Evolutionary conservation across 2,329 filamentous ascomycete genomes (phyloP).

Genomic region (Talaromyces sp.): DNA sequence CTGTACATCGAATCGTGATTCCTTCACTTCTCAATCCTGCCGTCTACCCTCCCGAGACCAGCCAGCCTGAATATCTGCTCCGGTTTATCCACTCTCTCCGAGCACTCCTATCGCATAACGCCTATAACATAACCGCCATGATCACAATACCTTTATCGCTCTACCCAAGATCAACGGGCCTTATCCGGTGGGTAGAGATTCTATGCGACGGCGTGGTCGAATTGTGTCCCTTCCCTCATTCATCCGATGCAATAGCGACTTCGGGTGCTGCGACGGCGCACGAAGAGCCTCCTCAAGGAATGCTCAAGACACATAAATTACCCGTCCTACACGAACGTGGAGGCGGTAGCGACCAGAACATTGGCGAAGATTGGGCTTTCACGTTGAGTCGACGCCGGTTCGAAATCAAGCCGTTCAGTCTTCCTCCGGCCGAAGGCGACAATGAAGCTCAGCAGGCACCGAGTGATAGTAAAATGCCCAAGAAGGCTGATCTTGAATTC

Average conservation of each 20-base stretch:
- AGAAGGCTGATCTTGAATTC: conserved; percentile 73
- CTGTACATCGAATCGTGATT: conserved; percentile 78
- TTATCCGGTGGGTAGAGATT: conserved; percentile 82
- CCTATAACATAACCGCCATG: conserved; percentile 66
- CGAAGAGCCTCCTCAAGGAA: conserved; percentile 79
- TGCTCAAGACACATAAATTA: conserved; percentile 78
- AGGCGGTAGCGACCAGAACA: conserved; percentile 68
- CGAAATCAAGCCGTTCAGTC: conserved; percentile 80
- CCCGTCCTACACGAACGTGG: conserved; percentile 87
- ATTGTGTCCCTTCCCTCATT: conserved; percentile 70
- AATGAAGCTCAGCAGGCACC: conserved; percentile 57
- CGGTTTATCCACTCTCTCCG: conserved; percentile 79
- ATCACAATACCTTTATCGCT: conserved; percentile 77
- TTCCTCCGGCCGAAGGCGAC: conserved; percentile 82
- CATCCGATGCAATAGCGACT: conserved; percentile 51
- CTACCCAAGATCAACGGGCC: conserved; percentile 70
- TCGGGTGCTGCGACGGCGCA: conserved; percentile 56
- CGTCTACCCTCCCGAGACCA: conserved; percentile 68
- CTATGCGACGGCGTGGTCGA: conserved; percentile 84
- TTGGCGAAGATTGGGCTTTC: conserved; percentile 86
- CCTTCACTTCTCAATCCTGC: conserved; percentile 84
- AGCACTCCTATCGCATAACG: conserved; percentile 68
- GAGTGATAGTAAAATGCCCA: conserved; percentile 47
- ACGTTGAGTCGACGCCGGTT: conserved; percentile 80
- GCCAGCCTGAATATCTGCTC: conserved; percentile 70